Percentiles rank a stretch among this genome's conserved stretches.
These are phyloP conservation scores for Dictyophora rubrovolvata DNA, from an alignment of 768 basidiomycete species.

Conservation along the genomic window DNA sequence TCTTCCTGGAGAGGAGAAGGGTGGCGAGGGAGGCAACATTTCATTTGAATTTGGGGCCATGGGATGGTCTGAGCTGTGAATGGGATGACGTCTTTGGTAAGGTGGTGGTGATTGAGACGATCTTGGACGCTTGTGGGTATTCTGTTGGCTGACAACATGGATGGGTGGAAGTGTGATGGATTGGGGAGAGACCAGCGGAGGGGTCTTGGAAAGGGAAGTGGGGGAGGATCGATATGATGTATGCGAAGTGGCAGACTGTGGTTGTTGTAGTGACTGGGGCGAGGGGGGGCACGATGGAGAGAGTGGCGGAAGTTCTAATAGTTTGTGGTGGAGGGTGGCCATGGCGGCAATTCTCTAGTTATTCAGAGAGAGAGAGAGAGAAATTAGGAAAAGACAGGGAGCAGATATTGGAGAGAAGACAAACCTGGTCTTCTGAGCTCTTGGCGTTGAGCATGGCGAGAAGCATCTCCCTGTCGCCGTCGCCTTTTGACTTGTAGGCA, in stretches of 20 bases:
- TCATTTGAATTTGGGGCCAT: constrained; percentile 22
- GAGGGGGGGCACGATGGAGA: constrained; percentile 28
- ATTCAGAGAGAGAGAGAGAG: constrained; percentile 9
- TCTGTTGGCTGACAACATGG: neutral
- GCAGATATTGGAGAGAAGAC: constrained; percentile 15
- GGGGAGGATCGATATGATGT: constrained; percentile 3
- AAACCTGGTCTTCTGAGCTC: constrained; percentile 84
- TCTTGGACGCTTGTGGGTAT: constrained; percentile 47
- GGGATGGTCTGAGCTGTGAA: constrained; percentile 14
- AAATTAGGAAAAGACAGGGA: constrained; percentile 7
- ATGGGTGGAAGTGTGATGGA: constrained; percentile 2
- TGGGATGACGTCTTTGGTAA: constrained; percentile 20
- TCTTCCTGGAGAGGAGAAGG: constrained; percentile 55
- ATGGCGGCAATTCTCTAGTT: constrained; percentile 68
- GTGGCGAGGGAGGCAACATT: constrained; percentile 54
- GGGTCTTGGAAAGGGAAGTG: constrained; percentile 8
- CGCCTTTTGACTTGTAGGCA: constrained; percentile 77
- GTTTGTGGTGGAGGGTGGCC: constrained; percentile 57
- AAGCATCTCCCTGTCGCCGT: constrained; percentile 87
- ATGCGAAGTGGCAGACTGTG: constrained; percentile 23
- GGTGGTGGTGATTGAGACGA: constrained; percentile 46
- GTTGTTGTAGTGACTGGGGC: constrained; percentile 8
- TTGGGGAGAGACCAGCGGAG: constrained; percentile 4
- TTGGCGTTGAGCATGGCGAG: constrained; percentile 88
- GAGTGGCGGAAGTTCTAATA: constrained; percentile 50